These are phyloP conservation scores for Mortierella sp. DNA, from an alignment of 371 early-diverging fungal genomes.

Conservation along the genomic window DNA sequence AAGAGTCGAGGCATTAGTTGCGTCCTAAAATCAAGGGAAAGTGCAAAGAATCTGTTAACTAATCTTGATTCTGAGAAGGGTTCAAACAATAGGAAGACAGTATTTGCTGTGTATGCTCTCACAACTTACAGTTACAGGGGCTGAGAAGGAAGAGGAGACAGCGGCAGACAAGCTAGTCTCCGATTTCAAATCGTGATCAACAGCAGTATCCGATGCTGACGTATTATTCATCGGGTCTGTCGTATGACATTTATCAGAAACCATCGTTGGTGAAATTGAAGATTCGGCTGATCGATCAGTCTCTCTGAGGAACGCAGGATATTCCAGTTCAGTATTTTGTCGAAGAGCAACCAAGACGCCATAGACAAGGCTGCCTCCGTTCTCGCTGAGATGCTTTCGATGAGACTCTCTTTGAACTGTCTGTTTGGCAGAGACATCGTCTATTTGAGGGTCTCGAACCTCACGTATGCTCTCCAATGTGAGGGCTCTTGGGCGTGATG, in stretches of 20 bases:
- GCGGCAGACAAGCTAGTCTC: background rate
- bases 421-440: background rate
- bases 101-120: background rate
- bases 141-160: background rate
- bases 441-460: background rate
- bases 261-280: slow-evolving; percentile 7
- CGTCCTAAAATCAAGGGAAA: background rate
- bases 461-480: slow-evolving; percentile 15
- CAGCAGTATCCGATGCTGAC: background rate
- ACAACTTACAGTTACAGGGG: slow-evolving; percentile 9
- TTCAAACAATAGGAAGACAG: background rate
- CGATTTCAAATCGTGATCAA: background rate
- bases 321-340: slow-evolving; percentile 35
- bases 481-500: slow-evolving; percentile 38
- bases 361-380: slow-evolving; percentile 21
- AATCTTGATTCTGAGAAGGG: too few species aligned
- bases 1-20: background rate
- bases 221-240: background rate
- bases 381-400: slow-evolving; percentile 36
- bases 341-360: slow-evolving; percentile 41
- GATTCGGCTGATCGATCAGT: background rate
- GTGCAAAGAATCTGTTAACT: background rate
- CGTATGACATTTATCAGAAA: background rate
- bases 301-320: slow-evolving; percentile 6
- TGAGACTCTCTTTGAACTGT: slow-evolving; percentile 7